These are phyloP conservation scores for Gyromitra esculenta DNA, from an alignment of 2,329 filamentous ascomycete species.

Conservation along the genomic window DNA sequence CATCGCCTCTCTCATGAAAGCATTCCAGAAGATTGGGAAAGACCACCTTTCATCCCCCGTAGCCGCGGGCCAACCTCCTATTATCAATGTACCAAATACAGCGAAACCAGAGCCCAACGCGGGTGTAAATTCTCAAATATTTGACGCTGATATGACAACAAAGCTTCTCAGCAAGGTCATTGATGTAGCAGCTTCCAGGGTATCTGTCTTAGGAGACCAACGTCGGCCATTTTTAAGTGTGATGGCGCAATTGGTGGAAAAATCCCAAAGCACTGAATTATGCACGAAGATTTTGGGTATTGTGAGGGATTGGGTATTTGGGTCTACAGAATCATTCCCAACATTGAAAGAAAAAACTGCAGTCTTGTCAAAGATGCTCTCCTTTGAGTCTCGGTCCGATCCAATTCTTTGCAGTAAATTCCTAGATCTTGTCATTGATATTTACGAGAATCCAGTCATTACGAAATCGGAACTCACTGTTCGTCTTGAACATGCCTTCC, in stretches of 20 bases:
- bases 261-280: slow-evolving; percentile 84
- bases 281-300: slow-evolving; percentile 93
- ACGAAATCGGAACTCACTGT: slow-evolving; percentile 95
- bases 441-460: slow-evolving; percentile 97
- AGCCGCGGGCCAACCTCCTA: slow-evolving; percentile 56
- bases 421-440: slow-evolving; percentile 92
- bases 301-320: slow-evolving; percentile 96
- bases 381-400: slow-evolving; percentile 87
- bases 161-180: slow-evolving; percentile 94
- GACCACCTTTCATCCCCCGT: slow-evolving; percentile 82
- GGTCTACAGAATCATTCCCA: slow-evolving; percentile 92
- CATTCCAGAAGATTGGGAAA: slow-evolving; percentile 90
- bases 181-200: slow-evolving; percentile 87
- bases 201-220: slow-evolving; percentile 91
- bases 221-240: slow-evolving; percentile 94
- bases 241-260: slow-evolving; percentile 91
- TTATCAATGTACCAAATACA: slow-evolving; percentile 57
- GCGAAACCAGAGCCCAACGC: slow-evolving; percentile 60
- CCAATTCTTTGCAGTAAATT: slow-evolving; percentile 89
- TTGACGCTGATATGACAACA: slow-evolving; percentile 81
- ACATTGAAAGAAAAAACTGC: slow-evolving; percentile 99
- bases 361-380: slow-evolving; percentile 98
- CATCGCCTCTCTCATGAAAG: slow-evolving; percentile 88
- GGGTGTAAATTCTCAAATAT: slow-evolving; percentile 66
- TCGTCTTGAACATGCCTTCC: slow-evolving; percentile 95